Evolutionary conservation across 2,329 filamentous ascomycete species (phyloP), one percentile per base, ranked within the genome.

Genomic region (Sclerotinia subarctica): DNA sequence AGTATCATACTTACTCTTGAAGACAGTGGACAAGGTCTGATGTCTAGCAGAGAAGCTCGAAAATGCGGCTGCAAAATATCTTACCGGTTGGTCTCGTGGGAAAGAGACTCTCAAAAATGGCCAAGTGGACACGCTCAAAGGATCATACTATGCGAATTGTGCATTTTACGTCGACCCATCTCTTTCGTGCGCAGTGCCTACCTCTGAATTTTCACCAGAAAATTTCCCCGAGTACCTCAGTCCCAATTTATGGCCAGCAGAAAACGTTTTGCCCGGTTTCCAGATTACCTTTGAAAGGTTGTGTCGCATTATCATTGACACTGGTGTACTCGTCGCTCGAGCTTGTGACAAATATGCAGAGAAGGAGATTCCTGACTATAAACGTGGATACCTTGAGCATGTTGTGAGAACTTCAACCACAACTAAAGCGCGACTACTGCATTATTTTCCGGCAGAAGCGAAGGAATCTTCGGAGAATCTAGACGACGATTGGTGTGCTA

Each of bases 401-500:
- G 91, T 98, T 7, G 94, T 99, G 59, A 87, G 88, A 78, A 90
- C 88, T 0, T 97, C 93, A 60, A 89, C 88, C 46, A 96, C 91
- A 0, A 97, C 93, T 49, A 98, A 99, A 80, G 95, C 95, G 1
- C 84, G 95, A 17, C 82, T 99, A 38, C 81, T 98, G 74, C 95
- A 99, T 80, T 99, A 99, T 80, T 98, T 94, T 74, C 94, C 94
- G 1, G 84, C 84, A 76, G 81, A 79, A 29, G 75, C 76, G 17
- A 53, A 62, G 26, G 73, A 79, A 19, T 74, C 75, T 21, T 80
- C 75, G 19, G 76, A 78, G 11, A 78, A 79, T 52, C 82, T 82
- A 66, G 89, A 93, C 70, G 94, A 97, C 78, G 92, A 96, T 80
- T 99, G 95, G 95, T 99, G 94, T 78, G 92, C 93, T 4, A 93